Base-by-base conservation (phyloP, 352 stramenopile genomes). In the Phytophthora pinifolia region DNA sequence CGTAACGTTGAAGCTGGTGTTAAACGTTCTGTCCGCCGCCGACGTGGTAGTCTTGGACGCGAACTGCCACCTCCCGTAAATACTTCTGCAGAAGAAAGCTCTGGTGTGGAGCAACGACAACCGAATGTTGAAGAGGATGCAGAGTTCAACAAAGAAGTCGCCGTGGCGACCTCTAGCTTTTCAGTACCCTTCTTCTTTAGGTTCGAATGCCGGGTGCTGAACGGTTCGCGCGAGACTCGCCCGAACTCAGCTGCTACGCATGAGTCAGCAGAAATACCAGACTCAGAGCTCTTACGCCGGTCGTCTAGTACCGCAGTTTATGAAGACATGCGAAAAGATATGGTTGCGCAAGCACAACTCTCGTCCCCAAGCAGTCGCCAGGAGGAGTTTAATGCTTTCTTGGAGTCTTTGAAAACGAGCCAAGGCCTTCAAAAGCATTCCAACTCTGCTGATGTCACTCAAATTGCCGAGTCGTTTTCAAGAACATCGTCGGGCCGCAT, bases 181-280 rank as follows among this genome's bases (percentile, higher is more conserved):
- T 93, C 81, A 10, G 72, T 84, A 7, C 82, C 86, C 32, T 92
- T 94, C 47, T 95, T 95, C 58, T 88, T 95, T 25, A 83, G 67
- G 9, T 93, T 94, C 39, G 86, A 95, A 51, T 94, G 74, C 32
- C 79, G 77, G 18, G 66, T 91, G 45, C 50, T 92, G 14, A 75
- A 54, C 22, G 59, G 46, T 9, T 61, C 67, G 27, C 64, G 67
- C 6, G 62, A 67, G 13, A 62, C 37, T 33, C 57, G 59, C 8
- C 59, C 52, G 9, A 72, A 59, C 42, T 65, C 53, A 37, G 49
- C 41, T 9, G 53, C 72, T 22, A 37, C 42, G 12, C 47, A 61
- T 33, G 30, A 22, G 34, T 12, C 48, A 27, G 50, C 41, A 51
- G 32, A 12, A 36, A 32, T 46, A 1, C 37, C 57, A 18, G 36